Evolutionary conservation across 768 basidiomycete species (phyloP).

Genomic region (Kwoniella pini): DNA sequence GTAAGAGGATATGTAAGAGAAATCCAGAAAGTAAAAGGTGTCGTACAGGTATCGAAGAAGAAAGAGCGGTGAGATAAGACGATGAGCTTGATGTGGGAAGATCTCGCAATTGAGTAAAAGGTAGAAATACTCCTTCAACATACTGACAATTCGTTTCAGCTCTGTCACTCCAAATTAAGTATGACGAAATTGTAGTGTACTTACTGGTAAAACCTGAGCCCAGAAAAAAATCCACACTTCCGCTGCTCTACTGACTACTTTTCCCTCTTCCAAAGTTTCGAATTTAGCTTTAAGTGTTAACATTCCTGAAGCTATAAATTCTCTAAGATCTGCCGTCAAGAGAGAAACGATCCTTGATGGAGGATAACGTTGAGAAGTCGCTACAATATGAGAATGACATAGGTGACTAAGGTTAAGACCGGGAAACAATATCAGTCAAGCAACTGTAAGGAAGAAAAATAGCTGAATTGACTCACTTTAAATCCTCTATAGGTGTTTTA

Average conservation of each 20-base stretch:
- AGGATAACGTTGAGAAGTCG: constrained; percentile 42
- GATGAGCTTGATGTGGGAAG: constrained; percentile 25
- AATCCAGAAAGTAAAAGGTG: constrained; percentile 51
- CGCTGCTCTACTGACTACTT: constrained; percentile 72
- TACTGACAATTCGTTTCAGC: no score
- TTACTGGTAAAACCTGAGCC: constrained; percentile 45
- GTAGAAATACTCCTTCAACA: constrained; percentile 52
- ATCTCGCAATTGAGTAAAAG: constrained; percentile 47
- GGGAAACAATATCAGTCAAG: no score
- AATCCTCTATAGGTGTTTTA: constrained; percentile 82
- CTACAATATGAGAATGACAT: constrained; percentile 45
- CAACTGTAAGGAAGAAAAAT: no score
- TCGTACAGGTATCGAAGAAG: constrained; percentile 38
- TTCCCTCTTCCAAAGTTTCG: constrained; percentile 71
- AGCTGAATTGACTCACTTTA: constrained; percentile 69
- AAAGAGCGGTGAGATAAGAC: constrained; percentile 3
- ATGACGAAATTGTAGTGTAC: no score
- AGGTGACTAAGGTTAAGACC: constrained; percentile 29
- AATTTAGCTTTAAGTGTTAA: constrained; percentile 86
- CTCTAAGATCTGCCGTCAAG: constrained; percentile 75
- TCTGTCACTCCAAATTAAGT: no score
- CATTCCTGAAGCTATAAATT: constrained; percentile 85
- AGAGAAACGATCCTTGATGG: constrained; percentile 70
- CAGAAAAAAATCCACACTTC: constrained; percentile 94
- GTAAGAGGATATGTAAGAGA: constrained; percentile 50